phyloP scores from a whole-genome alignment of 345 rosid species.

The Firmiana major region DNA sequence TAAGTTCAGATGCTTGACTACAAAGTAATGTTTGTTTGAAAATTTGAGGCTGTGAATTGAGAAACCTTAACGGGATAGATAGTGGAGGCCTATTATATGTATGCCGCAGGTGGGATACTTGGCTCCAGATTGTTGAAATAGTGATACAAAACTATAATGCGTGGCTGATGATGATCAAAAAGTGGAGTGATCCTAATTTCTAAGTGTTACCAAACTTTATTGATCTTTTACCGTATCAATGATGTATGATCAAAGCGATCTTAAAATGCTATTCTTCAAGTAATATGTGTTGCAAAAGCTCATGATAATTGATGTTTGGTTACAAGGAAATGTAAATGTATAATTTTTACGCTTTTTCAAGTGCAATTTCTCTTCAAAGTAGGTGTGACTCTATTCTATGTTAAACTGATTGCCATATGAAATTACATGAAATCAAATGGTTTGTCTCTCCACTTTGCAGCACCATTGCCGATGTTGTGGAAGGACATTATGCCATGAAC shows the following conservation, averaged over 20 bases:
- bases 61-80: background rate
- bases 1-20: background rate
- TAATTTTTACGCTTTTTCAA: background rate
- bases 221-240: background rate
- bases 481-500: slow-evolving; percentile 66
- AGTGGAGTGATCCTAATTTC: background rate
- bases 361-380: background rate
- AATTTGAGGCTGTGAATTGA: background rate
- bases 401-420: background rate
- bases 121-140: background rate
- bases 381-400: background rate
- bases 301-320: background rate
- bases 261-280: background rate
- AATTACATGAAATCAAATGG: background rate
- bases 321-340: background rate
- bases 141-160: background rate
- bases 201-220: background rate
- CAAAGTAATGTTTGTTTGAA: background rate
- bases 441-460: slow-evolving; percentile 31
- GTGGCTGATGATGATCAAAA: background rate
- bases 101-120: background rate
- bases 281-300: background rate
- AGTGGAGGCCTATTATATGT: background rate
- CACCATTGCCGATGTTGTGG: slow-evolving; percentile 85
- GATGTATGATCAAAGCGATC: background rate